phyloP scores from a whole-genome alignment of 106 monocot genomes.

The Dendrobium chrysotoxum region DNA sequence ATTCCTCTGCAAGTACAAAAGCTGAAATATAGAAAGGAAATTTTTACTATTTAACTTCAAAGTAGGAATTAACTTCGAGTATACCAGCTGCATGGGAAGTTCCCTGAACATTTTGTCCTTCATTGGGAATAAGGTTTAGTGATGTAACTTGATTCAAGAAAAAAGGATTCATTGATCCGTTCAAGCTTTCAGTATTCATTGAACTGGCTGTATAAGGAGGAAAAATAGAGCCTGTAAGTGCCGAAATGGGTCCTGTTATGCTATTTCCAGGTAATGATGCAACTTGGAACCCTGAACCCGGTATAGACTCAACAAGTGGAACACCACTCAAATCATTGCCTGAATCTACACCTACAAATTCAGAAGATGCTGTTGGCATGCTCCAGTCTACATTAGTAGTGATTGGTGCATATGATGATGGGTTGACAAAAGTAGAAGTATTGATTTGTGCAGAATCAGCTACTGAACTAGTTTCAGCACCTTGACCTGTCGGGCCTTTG shows the following conservation, averaged over 20 bases:
- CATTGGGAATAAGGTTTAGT: background rate
- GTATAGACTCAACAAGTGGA: slow-evolving; percentile 12
- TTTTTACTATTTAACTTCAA: background rate
- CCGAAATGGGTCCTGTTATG: background rate
- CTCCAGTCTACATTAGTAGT: slow-evolving; percentile 19
- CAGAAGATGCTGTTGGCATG: slow-evolving; percentile 20
- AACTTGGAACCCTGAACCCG: slow-evolving; percentile 4
- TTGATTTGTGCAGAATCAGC: background rate
- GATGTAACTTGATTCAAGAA: slow-evolving; percentile 9
- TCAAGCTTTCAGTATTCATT: slow-evolving; percentile 1
- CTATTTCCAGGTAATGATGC: slow-evolving; percentile 8
- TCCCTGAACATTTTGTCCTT: slow-evolving; percentile 8
- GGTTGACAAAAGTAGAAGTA: slow-evolving; percentile 9
- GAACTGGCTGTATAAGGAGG: background rate
- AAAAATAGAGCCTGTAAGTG: background rate
- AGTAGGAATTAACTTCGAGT: background rate
- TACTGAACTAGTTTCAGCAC: slow-evolving; percentile 6
- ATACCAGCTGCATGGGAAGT: slow-evolving; percentile 19
- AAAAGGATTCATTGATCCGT: slow-evolving; percentile 12
- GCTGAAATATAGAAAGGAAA: background rate
- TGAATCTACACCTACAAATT: slow-evolving; percentile 40
- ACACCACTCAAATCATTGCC: slow-evolving; percentile 15
- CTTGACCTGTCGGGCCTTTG: background rate
- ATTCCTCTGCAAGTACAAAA: background rate
- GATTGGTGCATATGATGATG: slow-evolving; percentile 28